Percentiles rank a stretch among this genome's conserved stretches.
phyloP scores from a whole-genome alignment of 768 basidiomycete genomes.

The Sistotremastrum niveocremeum region DNA sequence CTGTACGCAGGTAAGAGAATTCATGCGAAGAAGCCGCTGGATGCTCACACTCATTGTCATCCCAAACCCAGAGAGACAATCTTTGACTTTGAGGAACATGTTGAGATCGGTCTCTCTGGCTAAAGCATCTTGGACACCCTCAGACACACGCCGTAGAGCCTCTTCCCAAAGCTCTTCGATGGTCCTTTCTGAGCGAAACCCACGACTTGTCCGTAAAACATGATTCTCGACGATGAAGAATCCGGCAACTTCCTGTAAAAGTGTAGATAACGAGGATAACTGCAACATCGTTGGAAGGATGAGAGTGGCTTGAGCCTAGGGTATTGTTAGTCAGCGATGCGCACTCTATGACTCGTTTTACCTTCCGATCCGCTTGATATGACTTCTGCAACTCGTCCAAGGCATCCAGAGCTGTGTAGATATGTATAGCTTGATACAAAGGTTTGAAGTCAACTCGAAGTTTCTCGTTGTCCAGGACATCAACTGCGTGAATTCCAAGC shows the following conservation, averaged over 20 bases:
- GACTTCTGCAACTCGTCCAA: constrained; percentile 79
- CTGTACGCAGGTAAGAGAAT: constrained; percentile 25
- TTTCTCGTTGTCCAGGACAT: constrained; percentile 84
- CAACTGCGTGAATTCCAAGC: constrained; percentile 35
- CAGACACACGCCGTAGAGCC: constrained; percentile 59
- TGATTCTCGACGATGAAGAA: constrained; percentile 96
- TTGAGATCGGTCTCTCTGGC: constrained; percentile 67
- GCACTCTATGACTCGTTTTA: constrained; percentile 11
- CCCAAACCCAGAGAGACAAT: constrained; percentile 70
- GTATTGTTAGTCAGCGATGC: background rate
- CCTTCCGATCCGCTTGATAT: constrained; percentile 97
- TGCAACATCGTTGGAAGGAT: constrained; percentile 72
- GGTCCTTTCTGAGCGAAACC: constrained; percentile 81
- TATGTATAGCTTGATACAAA: constrained; percentile 92
- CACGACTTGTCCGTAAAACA: constrained; percentile 76
- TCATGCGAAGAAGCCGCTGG: background rate
- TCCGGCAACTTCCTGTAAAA: constrained; percentile 89
- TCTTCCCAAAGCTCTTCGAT: constrained; percentile 94
- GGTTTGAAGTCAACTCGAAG: constrained; percentile 89
- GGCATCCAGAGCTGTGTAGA: constrained; percentile 85
- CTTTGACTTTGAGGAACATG: constrained; percentile 70
- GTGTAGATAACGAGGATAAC: constrained; percentile 48
- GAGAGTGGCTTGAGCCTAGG: constrained; percentile 89
- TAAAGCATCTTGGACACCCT: constrained; percentile 61
- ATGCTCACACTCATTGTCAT: constrained; percentile 76